Evolutionary conservation across 768 basidiomycete species (phyloP).

Genomic region (Tulasnella sp.): DNA sequence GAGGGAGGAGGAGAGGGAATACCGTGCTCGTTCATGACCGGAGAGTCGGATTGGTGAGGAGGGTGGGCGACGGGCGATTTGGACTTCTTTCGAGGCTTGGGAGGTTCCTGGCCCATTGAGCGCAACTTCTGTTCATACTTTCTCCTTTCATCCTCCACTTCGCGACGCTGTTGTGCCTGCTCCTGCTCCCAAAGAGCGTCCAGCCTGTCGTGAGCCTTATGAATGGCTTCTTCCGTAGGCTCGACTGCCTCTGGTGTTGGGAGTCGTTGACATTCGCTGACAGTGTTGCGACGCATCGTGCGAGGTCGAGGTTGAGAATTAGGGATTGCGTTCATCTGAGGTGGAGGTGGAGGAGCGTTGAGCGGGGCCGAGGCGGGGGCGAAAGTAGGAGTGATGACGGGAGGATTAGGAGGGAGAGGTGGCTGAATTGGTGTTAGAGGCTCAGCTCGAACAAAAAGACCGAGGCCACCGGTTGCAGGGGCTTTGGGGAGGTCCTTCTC

Average conservation of each 20-base stretch:
- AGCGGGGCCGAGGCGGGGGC: neutral
- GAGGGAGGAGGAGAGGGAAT: conserved; percentile 22
- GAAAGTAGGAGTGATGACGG: neutral
- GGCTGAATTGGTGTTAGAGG: conserved; percentile 11
- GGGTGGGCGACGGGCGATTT: conserved; percentile 11
- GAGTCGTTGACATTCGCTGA: conserved; percentile 20
- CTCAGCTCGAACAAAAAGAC: conserved; percentile 14
- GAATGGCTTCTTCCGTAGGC: conserved; percentile 14
- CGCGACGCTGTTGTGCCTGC: neutral
- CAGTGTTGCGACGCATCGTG: conserved; percentile 17
- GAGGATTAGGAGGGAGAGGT: neutral
- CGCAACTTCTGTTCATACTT: conserved; percentile 18
- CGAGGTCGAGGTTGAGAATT: neutral
- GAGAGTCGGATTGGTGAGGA: conserved; percentile 19
- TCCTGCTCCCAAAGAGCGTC: conserved; percentile 24
- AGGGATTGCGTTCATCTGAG: neutral
- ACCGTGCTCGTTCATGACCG: conserved; percentile 23
- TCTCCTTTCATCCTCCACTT: conserved; percentile 16
- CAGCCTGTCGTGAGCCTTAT: neutral
- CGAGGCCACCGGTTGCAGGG: conserved; percentile 17
- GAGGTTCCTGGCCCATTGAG: neutral
- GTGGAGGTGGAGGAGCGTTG: neutral
- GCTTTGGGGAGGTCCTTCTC: conserved; percentile 18
- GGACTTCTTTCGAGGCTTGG: conserved; percentile 18
- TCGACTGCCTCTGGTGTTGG: neutral